Evolutionary conservation across 768 basidiomycete genomes (phyloP).

Genomic region (Calocera viscosa): DNA sequence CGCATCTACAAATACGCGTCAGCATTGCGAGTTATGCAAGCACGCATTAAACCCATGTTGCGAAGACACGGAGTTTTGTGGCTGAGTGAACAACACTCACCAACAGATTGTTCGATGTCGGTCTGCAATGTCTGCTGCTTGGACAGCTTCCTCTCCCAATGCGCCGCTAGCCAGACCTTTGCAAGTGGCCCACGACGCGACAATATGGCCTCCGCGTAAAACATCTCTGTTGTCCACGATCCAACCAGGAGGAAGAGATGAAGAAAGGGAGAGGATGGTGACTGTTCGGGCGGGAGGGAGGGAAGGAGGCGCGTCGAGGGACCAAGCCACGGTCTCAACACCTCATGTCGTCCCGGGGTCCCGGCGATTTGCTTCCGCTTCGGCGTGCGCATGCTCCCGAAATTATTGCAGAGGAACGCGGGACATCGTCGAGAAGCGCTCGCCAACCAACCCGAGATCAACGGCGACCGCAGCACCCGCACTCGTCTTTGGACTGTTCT

Average conservation of each 20-base stretch:
- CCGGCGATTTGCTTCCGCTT: not conserved
- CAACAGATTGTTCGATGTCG: slow-evolving; percentile 87
- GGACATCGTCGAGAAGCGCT: not conserved
- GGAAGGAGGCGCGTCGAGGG: slow-evolving; percentile 5
- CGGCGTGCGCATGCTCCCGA: not conserved
- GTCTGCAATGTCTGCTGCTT: slow-evolving; percentile 91
- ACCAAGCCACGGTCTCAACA: not conserved
- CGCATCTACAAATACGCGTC: slow-evolving; percentile 42
- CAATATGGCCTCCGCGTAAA: slow-evolving; percentile 88
- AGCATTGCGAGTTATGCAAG: slow-evolving; percentile 5
- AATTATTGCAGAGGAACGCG: not conserved
- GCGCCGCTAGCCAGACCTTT: slow-evolving; percentile 97
- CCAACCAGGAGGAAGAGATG: slow-evolving; percentile 6
- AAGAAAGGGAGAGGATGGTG: not conserved
- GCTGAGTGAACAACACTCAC: slow-evolving; percentile 33
- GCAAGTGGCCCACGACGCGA: slow-evolving; percentile 88
- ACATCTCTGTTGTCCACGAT: slow-evolving; percentile 30
- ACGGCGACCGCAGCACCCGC: not conserved
- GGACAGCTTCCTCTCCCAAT: slow-evolving; percentile 95
- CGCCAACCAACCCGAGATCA: not conserved
- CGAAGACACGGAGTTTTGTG: not conserved
- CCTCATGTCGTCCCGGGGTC: slow-evolving; percentile 7
- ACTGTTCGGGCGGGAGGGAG: not conserved
- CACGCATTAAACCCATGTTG: not conserved
- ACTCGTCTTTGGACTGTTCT: not conserved